phyloP scores from a whole-genome alignment of 805 yeast species.

The Novakomyces olei region DNA sequence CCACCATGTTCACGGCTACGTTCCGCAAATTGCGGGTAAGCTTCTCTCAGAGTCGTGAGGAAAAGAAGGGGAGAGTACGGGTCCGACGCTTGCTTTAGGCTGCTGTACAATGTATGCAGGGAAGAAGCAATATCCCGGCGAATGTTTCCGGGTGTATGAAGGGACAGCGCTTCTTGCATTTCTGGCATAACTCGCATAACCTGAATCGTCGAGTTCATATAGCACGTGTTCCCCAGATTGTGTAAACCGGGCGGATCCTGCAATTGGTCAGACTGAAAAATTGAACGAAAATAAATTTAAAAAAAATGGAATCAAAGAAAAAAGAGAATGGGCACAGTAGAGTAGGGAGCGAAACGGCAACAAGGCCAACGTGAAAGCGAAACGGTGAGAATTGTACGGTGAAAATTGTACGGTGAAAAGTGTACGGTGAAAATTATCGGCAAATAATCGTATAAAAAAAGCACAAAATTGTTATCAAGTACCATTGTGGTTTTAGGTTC shows the following conservation, averaged over 20 bases:
- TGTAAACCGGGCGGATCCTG: conserved; percentile 37
- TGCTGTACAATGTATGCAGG: conserved; percentile 14
- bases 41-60: conserved; percentile 29
- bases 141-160: neutral
- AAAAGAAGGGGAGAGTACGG: conserved; percentile 50
- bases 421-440: too few species aligned
- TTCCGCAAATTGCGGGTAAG: conserved; percentile 79
- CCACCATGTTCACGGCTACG: conserved; percentile 30
- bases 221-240: conserved; percentile 60
- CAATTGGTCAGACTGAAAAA: too few species aligned
- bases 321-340: too few species aligned
- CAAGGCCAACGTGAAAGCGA: too few species aligned
- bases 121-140: conserved; percentile 12
- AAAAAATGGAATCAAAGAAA: too few species aligned
- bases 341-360: too few species aligned
- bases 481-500: too few species aligned
- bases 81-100: conserved; percentile 15
- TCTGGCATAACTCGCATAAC: conserved; percentile 29
- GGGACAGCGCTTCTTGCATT: conserved; percentile 19
- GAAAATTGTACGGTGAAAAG: too few species aligned
- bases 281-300: too few species aligned
- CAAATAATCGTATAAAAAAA: too few species aligned
- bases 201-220: conserved; percentile 49
- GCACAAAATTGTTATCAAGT: too few species aligned
- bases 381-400: too few species aligned